A percentile compares a stretch with the other conserved stretches of the same genome.
Conservation (phyloP, 495 filamentous ascomycete species). For the Wilcoxina mikolae region DNA sequence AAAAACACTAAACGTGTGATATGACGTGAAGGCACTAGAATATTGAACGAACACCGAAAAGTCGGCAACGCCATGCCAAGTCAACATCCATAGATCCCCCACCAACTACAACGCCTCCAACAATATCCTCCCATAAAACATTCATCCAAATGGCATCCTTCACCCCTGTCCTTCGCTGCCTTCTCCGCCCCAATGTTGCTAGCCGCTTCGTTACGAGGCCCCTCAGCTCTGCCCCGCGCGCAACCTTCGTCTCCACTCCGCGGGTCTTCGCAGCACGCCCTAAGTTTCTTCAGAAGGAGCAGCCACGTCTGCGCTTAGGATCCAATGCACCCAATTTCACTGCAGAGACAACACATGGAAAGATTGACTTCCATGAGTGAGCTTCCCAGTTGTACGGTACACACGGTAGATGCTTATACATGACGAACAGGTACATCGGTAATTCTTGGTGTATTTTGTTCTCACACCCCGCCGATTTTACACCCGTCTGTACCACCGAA, state of each 20-base stretch:
- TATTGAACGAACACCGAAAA: no score
- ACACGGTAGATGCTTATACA: not conserved
- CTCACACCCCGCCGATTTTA: slow-evolving; percentile 57
- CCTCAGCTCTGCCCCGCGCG: slow-evolving; percentile 6
- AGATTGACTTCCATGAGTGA: slow-evolving; percentile 48
- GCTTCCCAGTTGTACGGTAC: not conserved
- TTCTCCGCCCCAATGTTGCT: slow-evolving; percentile 1
- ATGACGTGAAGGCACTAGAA: no score
- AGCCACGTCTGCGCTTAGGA: slow-evolving; percentile 48
- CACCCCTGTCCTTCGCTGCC: slow-evolving; percentile 10
- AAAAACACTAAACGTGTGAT: no score
- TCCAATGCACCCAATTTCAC: slow-evolving; percentile 50
- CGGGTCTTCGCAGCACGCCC: not conserved
- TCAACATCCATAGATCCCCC: no score
- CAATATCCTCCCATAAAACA: no score
- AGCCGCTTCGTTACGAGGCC: not conserved
- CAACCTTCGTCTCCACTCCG: slow-evolving; percentile 5
- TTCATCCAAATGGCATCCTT: slow-evolving; percentile 3
- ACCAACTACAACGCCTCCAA: no score
- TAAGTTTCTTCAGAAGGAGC: slow-evolving; percentile 27
- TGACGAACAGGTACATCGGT: slow-evolving; percentile 34
- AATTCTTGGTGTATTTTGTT: slow-evolving; percentile 51
- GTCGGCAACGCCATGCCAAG: no score
- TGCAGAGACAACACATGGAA: slow-evolving; percentile 49
- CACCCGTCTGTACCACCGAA: slow-evolving; percentile 70